Conservation (phyloP, 305 asterid genomes). For the Solanum hybrid region DNA sequence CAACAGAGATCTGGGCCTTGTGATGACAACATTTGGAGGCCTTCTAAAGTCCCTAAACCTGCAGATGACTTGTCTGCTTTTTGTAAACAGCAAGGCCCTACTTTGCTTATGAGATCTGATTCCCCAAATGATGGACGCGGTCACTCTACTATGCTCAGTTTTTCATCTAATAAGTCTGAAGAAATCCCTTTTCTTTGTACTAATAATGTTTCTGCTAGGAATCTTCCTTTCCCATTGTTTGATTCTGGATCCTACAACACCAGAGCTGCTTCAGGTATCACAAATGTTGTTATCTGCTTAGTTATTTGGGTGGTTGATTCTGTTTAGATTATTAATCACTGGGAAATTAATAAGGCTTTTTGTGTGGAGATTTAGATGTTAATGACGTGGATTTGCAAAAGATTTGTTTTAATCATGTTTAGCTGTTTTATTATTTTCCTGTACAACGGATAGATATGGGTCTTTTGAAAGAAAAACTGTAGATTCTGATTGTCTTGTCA, state of each 20-base stretch:
- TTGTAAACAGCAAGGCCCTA: neutral
- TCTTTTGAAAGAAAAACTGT: constrained; percentile 13
- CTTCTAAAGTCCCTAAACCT: constrained; percentile 32
- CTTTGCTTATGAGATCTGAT: constrained; percentile 36
- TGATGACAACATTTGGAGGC: constrained; percentile 30
- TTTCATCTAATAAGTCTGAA: constrained; percentile 37
- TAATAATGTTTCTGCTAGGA: neutral
- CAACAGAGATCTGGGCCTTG: constrained; percentile 40
- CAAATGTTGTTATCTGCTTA: neutral
- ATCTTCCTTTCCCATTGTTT: constrained; percentile 16
- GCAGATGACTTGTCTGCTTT: neutral
- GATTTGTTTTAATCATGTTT: constrained; percentile 10
- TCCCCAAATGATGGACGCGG: constrained; percentile 36
- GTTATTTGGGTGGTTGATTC: neutral
- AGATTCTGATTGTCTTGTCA: constrained; percentile 20
- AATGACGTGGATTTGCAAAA: constrained; percentile 1
- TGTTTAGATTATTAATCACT: neutral
- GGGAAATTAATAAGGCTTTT: neutral
- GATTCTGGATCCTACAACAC: constrained; percentile 12
- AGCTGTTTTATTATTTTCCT: constrained; percentile 6
- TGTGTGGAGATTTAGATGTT: constrained; percentile 16
- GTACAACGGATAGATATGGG: neutral
- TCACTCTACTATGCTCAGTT: constrained; percentile 69
- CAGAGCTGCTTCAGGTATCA: constrained; percentile 20
- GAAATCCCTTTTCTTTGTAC: neutral